These are phyloP conservation scores for Nasturtium officinale DNA, from an alignment of 345 rosid genomes.

Conservation along the genomic window DNA sequence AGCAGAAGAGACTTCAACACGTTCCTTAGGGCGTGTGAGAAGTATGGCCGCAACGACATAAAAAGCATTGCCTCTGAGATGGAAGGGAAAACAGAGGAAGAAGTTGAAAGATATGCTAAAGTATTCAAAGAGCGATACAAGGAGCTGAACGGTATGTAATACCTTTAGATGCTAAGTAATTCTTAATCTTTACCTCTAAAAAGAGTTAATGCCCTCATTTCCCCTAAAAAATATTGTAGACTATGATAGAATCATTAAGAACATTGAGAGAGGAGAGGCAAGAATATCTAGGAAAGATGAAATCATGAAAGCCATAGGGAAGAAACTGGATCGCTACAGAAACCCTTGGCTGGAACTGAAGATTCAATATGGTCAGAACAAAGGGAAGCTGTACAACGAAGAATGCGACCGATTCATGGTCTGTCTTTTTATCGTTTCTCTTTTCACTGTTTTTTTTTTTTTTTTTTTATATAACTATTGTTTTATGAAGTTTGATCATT, in stretches of 20 bases:
- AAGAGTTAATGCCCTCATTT: background rate
- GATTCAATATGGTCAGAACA: constrained; percentile 98
- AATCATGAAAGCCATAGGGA: constrained; percentile 98
- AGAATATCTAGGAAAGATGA: constrained; percentile 98
- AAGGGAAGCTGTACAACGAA: constrained; percentile 95
- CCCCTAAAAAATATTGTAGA: constrained; percentile 48
- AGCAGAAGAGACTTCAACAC: constrained; percentile 95
- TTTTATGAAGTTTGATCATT: background rate
- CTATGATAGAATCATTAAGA: constrained; percentile 95
- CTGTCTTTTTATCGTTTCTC: background rate
- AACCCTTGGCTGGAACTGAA: constrained; percentile 99
- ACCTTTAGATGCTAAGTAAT: background rate
- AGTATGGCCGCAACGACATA: constrained; percentile 95
- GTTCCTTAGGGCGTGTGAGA: constrained; percentile 95
- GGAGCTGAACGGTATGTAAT: constrained; percentile 72
- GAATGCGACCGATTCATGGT: constrained; percentile 98
- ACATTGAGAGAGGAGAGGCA: constrained; percentile 96
- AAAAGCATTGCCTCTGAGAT: constrained; percentile 85
- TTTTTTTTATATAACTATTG: background rate
- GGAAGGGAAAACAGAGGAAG: constrained; percentile 96
- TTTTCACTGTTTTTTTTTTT: background rate
- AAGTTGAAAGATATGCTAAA: constrained; percentile 91
- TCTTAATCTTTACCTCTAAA: background rate
- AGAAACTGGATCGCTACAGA: constrained; percentile 98
- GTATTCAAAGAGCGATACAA: constrained; percentile 90